These are phyloP conservation scores for Plasmodium gonderi DNA, from an alignment of 169 alveolate species.

Conservation along the genomic window DNA sequence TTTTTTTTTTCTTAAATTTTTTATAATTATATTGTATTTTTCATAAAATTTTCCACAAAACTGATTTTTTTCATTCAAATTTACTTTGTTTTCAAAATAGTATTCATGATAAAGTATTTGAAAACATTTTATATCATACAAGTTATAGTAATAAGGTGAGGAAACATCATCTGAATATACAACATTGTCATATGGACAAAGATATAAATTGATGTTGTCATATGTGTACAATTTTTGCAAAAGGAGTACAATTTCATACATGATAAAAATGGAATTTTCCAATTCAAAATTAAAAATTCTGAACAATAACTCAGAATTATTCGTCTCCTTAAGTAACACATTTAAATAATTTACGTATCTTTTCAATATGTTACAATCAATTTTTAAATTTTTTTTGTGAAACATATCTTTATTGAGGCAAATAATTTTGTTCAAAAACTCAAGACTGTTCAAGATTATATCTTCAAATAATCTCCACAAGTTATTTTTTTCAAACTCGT, in stretches of 20 bases:
- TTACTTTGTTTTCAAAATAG: background rate
- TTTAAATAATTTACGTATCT: conserved; percentile 33
- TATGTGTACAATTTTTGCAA: conserved; percentile 47
- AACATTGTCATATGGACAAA: conserved; percentile 30
- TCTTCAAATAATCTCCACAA: conserved; percentile 29
- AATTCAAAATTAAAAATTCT: background rate
- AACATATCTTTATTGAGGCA: conserved; percentile 59
- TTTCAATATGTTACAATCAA: conserved; percentile 53
- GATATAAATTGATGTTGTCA: conserved; percentile 59
- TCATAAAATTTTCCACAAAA: conserved; percentile 15
- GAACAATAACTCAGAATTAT: conserved; percentile 24
- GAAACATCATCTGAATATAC: conserved; percentile 23
- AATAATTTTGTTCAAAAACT: conserved; percentile 35
- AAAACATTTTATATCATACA: conserved; percentile 26
- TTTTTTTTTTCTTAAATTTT: conserved; percentile 15
- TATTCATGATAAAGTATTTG: conserved; percentile 41
- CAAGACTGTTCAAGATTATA: conserved; percentile 42
- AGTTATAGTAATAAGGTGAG: conserved; percentile 38
- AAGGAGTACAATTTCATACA: conserved; percentile 40
- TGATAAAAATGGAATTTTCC: conserved; percentile 19
- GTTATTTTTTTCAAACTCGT: conserved; percentile 5
- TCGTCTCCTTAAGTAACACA: conserved; percentile 26
- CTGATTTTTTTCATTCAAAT: background rate
- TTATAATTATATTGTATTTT: background rate
- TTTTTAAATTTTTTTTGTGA: conserved; percentile 37